Base-by-base conservation (phyloP, 2,329 filamentous ascomycete species). In the Neofusicoccum sp. region DNA sequence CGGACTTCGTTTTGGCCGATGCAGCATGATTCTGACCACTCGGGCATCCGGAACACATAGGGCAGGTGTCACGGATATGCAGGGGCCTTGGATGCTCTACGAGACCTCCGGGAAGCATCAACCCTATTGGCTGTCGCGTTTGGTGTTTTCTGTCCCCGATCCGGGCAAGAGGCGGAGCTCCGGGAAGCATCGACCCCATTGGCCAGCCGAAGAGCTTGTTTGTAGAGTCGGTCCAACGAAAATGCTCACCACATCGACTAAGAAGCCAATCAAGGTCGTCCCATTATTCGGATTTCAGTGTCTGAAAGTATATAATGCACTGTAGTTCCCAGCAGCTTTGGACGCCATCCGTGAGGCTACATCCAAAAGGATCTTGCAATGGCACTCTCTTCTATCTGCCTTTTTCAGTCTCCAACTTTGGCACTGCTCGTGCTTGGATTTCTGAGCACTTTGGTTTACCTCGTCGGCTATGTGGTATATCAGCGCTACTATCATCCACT, bases 401-500 rank as follows among this genome's bases (percentile, higher is more conserved):
- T 22, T 22, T 22, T 22, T 22, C 22, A 22, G 2, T 22, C 22
- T 22, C 22, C 1, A 22, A 22, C 22, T 22, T 22, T 22, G 22
- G 22, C 22, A 1, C 22, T 22, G 31, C 16, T 47, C 22, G 8
- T 29, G 37, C 16, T 11, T 22, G 11, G 0, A 7, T 11, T 22
- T 54, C 33, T 54, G 5, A 3, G 9, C 2, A 39, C 22, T 22
- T 22, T 22, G 22, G 22, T 54, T 11, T 37, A 36, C 11, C 14
- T 54, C 8, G 16, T 4, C 6, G 49, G 33, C 41, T 64, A 64
- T 39, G 50, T 67, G 49, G n/a, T 70, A 28, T 71, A 71, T 59
- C 68, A 66, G 48, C 56, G 66, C 1, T 68, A 43, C 34, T 66
- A 61, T 49, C 74, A 76, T 39, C 74, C 73, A 0, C 66, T 76